Percentiles rank a stretch among this genome's conserved stretches.
These are phyloP conservation scores for Thinopyrum elongatum DNA, from an alignment of 176 grass and related monocot genomes.

Conservation along the genomic window DNA sequence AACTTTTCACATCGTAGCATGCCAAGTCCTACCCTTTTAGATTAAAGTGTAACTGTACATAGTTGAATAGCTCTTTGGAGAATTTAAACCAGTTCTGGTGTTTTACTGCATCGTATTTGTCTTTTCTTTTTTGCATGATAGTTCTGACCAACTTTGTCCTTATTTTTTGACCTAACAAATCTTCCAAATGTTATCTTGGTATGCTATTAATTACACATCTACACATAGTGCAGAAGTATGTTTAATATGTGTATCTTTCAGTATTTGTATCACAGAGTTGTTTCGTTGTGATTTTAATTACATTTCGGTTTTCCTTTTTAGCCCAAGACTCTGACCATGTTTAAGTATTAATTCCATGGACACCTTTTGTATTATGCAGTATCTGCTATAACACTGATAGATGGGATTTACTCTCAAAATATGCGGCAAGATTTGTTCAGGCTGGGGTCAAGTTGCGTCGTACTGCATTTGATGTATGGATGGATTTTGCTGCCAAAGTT, in stretches of 20 bases:
- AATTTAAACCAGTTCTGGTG: constrained; percentile 1
- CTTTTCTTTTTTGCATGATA: constrained; percentile 1
- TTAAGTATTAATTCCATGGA: background rate
- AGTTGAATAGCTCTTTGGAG: background rate
- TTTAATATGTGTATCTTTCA: constrained; percentile 12
- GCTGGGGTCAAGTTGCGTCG: constrained; percentile 76
- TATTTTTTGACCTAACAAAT: background rate
- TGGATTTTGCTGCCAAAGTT: constrained; percentile 88
- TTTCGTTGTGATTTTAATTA: background rate
- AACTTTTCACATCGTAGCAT: background rate
- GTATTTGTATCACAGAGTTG: constrained; percentile 3
- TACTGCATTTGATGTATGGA: constrained; percentile 87
- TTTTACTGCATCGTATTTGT: background rate
- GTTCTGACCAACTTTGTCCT: background rate
- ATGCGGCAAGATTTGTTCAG: constrained; percentile 69
- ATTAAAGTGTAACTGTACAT: background rate
- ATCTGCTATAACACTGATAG: constrained; percentile 85
- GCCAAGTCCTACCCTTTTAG: background rate
- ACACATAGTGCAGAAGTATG: background rate
- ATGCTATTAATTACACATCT: background rate
- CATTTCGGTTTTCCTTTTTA: constrained; percentile 3
- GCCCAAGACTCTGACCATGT: background rate
- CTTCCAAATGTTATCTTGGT: background rate
- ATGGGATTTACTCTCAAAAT: constrained; percentile 79
- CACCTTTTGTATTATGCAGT: constrained; percentile 49